Conservation (phyloP, 169 alveolate genomes). For the Eimeria sp. region DNA sequence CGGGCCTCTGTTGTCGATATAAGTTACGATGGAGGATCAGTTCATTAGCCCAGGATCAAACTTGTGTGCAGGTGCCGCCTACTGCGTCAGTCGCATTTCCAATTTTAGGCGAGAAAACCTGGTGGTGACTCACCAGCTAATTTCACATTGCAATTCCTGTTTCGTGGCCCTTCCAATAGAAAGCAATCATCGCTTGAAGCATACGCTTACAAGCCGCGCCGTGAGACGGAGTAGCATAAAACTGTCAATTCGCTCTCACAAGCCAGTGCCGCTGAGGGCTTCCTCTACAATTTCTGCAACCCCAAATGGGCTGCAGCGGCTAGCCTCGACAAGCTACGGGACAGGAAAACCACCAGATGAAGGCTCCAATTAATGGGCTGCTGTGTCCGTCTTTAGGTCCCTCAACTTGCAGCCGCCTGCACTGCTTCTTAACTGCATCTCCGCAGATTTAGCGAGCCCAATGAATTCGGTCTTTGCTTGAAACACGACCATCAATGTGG, state of each 20-base stretch:
- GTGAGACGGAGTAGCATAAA: not conserved
- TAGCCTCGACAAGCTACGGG: not conserved
- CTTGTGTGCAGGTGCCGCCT: not conserved
- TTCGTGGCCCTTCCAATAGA: not conserved
- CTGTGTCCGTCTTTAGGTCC: not conserved
- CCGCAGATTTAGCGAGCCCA: not conserved
- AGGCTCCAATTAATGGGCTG: not conserved
- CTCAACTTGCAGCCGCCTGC: not conserved
- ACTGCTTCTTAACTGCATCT: not conserved
- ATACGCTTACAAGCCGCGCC: not conserved
- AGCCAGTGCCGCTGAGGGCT: not conserved
- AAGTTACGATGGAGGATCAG: not conserved
- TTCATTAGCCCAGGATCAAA: not conserved
- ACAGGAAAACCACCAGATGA: not conserved
- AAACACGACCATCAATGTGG: not conserved
- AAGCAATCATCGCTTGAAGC: not conserved
- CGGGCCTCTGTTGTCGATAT: too few species aligned
- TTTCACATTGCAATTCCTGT: not conserved
- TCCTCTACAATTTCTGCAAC: not conserved
- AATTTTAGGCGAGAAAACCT: not conserved
- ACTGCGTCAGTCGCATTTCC: not conserved
- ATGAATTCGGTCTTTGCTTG: not conserved
- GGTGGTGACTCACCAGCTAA: conserved; percentile 2
- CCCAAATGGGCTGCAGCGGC: not conserved
- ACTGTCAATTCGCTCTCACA: not conserved